A percentile compares a stretch with the other conserved stretches of the same genome.
These are phyloP conservation scores for Mycena chlorophos DNA, from an alignment of 768 basidiomycete species.

Conservation along the genomic window DNA sequence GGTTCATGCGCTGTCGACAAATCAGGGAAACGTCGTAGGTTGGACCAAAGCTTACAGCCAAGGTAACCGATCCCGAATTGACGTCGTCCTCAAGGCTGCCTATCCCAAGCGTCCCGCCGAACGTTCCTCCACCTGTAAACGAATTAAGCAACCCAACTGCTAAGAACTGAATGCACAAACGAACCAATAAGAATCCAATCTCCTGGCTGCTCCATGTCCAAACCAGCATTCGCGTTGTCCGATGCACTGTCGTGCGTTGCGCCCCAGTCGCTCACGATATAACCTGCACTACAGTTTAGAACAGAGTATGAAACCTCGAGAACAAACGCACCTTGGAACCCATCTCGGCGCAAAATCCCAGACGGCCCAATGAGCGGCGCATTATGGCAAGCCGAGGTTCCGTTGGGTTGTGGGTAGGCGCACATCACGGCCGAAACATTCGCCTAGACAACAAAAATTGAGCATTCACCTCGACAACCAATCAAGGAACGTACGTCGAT, in stretches of 20 bases:
- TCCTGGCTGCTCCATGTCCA: slow-evolving; percentile 56
- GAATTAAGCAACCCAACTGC: background rate
- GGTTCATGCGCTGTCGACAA: slow-evolving; percentile 37
- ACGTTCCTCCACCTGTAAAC: slow-evolving; percentile 34
- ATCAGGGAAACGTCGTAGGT: background rate
- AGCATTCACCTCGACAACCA: background rate
- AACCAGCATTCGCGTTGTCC: slow-evolving; percentile 48
- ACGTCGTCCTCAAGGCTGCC: slow-evolving; percentile 35
- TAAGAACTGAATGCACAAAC: background rate
- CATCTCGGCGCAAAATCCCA: slow-evolving; percentile 39
- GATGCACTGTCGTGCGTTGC: slow-evolving; percentile 48
- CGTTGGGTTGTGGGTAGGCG: slow-evolving; percentile 55
- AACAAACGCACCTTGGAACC: slow-evolving; percentile 41
- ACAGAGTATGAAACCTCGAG: background rate
- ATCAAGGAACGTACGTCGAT: slow-evolving; percentile 38
- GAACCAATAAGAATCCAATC: slow-evolving; percentile 45
- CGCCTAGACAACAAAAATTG: slow-evolving; percentile 34
- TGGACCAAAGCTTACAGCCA: background rate
- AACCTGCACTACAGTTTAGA: slow-evolving; percentile 21
- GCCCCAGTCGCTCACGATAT: slow-evolving; percentile 55
- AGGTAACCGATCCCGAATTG: slow-evolving; percentile 31
- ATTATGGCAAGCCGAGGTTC: slow-evolving; percentile 67
- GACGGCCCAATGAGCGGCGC: slow-evolving; percentile 44
- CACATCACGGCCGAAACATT: slow-evolving; percentile 58
- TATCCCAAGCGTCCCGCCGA: slow-evolving; percentile 27